Base-by-base conservation (phyloP, 116 monocot genomes). In the Trichopus zeylanicus region DNA sequence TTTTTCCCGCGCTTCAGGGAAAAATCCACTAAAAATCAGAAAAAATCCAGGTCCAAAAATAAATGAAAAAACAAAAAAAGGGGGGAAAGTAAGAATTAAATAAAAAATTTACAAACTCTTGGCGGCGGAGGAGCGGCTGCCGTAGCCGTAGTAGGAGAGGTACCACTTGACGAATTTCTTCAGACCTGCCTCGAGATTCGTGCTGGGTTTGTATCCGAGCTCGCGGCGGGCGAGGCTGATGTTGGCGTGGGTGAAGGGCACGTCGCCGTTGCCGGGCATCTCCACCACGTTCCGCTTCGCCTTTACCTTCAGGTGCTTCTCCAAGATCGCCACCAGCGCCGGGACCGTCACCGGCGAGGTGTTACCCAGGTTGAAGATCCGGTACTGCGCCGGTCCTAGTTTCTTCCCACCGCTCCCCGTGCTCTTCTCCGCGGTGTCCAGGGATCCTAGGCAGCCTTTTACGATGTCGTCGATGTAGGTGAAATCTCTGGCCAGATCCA, bases 381-480 rank as follows among this genome's bases (percentile, higher is more conserved):
- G 35, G 71, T 86, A 86, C 37, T 66, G 81, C 3, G 86, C 86
- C 31, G 77, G 71, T 0, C 71, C 74, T 3, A 65, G 49, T 65
- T 86, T 86, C 70, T 65, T 81, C 46, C 78, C 77, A 7, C 81
- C 86, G 15, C 51, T 72, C 22, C 86, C 86, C 23, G 86, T 86
- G 71, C 86, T 86, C 74, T 56, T 53, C 8, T 60, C 81, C 1
- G 81, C 49, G 25, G 86, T 81, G 62, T 81, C 81, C 25, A 86
- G 68, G 7, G 86, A 57, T 3, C 66, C 81, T 22, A 86, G 22
- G 58, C 86, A 86, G 1, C 86, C 86, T 35, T 78, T 74, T 18
- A 81, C 86, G 61, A 86, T 75, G 70, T 86, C 86, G 56, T 86
- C 86, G 60, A 86, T 86, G 78, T 81, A 86, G 49, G 86, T 86